Conservation (phyloP, 2,329 filamentous ascomycete genomes). For the Colletotrichum abscissum region DNA sequence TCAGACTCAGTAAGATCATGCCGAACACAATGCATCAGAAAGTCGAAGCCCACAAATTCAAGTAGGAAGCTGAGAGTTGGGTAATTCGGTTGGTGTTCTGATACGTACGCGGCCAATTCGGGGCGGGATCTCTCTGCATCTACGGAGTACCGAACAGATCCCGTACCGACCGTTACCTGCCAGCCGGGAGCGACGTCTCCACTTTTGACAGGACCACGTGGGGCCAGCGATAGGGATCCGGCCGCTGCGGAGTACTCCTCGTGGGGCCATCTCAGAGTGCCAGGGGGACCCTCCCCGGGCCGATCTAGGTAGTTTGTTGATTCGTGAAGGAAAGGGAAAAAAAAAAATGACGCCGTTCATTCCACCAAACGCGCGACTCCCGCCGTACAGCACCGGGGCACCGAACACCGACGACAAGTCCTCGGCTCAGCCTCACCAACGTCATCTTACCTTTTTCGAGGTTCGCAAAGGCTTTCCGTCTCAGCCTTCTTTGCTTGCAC, state of each 20-base stretch:
- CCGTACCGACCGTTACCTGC: background rate
- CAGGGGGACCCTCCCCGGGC: background rate
- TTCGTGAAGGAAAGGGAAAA: background rate
- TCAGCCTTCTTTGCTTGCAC: background rate
- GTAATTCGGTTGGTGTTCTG: background rate
- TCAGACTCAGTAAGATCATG: too few species aligned
- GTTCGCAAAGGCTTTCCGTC: background rate
- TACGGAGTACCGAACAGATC: background rate
- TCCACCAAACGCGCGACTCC: background rate
- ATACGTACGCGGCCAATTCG: background rate
- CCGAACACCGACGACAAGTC: background rate
- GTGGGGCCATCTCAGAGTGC: background rate
- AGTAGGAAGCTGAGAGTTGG: background rate
- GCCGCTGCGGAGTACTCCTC: background rate
- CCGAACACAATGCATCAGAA: too few species aligned
- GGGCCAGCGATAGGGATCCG: slow-evolving; percentile 11
- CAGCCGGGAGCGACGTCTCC: slow-evolving; percentile 12
- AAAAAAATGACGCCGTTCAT: background rate
- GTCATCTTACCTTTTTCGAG: background rate
- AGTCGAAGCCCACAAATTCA: too few species aligned
- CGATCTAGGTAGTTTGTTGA: background rate
- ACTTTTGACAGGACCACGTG: slow-evolving; percentile 26
- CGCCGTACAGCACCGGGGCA: background rate
- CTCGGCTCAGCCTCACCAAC: background rate
- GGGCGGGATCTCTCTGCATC: background rate